Evolutionary conservation across 2,329 filamentous ascomycete species (phyloP).

Genomic region (Xylogone sp.): DNA sequence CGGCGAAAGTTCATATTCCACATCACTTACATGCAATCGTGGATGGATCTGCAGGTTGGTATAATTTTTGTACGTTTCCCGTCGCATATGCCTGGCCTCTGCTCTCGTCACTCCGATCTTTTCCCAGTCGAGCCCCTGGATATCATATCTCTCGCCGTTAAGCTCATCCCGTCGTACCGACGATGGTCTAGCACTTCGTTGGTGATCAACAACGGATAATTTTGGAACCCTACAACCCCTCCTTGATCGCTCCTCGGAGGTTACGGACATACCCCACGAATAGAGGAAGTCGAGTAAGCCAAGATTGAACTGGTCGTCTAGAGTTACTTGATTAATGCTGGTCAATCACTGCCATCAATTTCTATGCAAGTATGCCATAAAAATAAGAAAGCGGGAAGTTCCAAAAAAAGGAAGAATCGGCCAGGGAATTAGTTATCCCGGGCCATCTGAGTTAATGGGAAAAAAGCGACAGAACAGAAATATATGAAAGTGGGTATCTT

Average conservation of each 20-base stretch:
- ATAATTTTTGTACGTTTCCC: constrained; percentile 53
- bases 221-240: constrained; percentile 13
- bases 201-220: constrained; percentile 11
- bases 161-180: constrained; percentile 42
- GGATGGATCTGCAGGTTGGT: constrained; percentile 48
- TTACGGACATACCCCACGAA: constrained; percentile 34
- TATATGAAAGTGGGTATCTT: constrained; percentile 21
- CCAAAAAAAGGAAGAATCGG: background rate
- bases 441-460: background rate
- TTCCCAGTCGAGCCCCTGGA: constrained; percentile 58
- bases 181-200: constrained; percentile 17
- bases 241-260: constrained; percentile 5
- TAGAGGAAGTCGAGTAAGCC: constrained; percentile 47
- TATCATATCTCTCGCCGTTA: constrained; percentile 50
- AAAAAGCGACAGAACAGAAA: constrained; percentile 3
- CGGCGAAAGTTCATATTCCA: background rate
- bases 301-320: constrained; percentile 38
- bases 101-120: constrained; percentile 46
- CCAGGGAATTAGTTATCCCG: background rate
- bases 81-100: constrained; percentile 44
- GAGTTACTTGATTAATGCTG: constrained; percentile 20
- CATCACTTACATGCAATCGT: constrained; percentile 41
- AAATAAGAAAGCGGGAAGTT: background rate
- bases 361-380: background rate
- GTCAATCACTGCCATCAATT: constrained; percentile 15